phyloP scores from a whole-genome alignment of 208 protist species.

The Trypanosoma brucei region DNA sequence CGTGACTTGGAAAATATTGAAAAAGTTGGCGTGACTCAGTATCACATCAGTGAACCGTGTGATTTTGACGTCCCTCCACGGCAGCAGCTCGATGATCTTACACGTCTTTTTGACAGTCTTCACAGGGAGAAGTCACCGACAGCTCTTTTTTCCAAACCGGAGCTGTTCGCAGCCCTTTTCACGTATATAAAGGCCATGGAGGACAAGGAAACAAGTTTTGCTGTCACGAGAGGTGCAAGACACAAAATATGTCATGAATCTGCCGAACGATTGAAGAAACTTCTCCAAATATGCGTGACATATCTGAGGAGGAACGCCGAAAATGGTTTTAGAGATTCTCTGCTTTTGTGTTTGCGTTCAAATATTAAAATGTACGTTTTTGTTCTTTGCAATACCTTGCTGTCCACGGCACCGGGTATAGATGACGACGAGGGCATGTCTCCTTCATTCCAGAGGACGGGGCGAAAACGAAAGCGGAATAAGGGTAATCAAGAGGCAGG shows the following conservation, averaged over 20 bases:
- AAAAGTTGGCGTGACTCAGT: slow-evolving; percentile 37
- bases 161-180: slow-evolving; percentile 67
- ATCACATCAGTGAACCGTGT: slow-evolving; percentile 41
- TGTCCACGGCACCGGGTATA: slow-evolving; percentile 37
- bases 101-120: slow-evolving; percentile 68
- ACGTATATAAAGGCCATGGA: slow-evolving; percentile 73
- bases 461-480: slow-evolving; percentile 33
- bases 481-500: slow-evolving; percentile 37
- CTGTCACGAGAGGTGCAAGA: slow-evolving; percentile 51
- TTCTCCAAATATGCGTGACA: slow-evolving; percentile 63
- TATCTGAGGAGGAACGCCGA: slow-evolving; percentile 57
- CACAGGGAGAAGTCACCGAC: slow-evolving; percentile 81
- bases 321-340: slow-evolving; percentile 25
- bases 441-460: slow-evolving; percentile 25
- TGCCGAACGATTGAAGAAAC: slow-evolving; percentile 76
- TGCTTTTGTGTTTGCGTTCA: slow-evolving; percentile 66
- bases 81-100: slow-evolving; percentile 82
- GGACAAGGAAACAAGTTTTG: slow-evolving; percentile 21
- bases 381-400: slow-evolving; percentile 63
- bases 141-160: slow-evolving; percentile 63
- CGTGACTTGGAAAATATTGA: slow-evolving; percentile 58
- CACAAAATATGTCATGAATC: slow-evolving; percentile 90
- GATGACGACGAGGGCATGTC: slow-evolving; percentile 51
- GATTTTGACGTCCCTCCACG: slow-evolving; percentile 69
- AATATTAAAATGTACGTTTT: slow-evolving; percentile 88